Evolutionary conservation across 73 alveolate genomes (phyloP).

Genomic region (Paramecium octaurelia): DNA sequence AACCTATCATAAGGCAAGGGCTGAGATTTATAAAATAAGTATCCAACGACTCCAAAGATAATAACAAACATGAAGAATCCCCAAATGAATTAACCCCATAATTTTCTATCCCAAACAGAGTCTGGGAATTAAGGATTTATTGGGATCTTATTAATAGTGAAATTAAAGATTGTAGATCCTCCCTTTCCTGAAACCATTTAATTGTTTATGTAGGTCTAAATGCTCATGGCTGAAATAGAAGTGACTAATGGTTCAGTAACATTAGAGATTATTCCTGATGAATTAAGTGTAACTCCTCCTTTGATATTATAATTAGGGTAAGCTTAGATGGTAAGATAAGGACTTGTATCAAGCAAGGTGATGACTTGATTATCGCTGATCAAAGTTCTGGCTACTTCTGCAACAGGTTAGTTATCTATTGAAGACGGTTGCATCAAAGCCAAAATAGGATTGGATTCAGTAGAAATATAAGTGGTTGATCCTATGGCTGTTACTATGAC

Average conservation of each 20-base stretch:
- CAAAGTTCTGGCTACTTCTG: background rate
- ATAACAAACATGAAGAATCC: background rate
- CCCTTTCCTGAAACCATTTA: background rate
- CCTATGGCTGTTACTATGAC: background rate
- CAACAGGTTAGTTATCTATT: background rate
- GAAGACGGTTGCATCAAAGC: background rate
- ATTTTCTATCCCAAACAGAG: background rate
- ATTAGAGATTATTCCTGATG: background rate
- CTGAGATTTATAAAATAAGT: background rate
- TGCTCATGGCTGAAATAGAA: background rate
- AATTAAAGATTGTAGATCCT: background rate
- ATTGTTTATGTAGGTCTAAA: background rate
- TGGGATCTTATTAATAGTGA: background rate
- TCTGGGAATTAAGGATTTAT: background rate
- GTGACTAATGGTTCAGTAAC: background rate
- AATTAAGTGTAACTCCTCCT: background rate
- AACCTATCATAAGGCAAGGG: background rate
- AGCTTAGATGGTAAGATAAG: background rate
- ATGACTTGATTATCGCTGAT: background rate
- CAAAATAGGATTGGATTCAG: background rate
- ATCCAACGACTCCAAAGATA: background rate
- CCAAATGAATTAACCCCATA: background rate
- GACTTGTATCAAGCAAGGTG: background rate
- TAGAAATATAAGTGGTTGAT: background rate
- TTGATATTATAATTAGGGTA: background rate